Evolutionary conservation across 2,329 filamentous ascomycete species (phyloP), one percentile per base, ranked within the genome.

Genomic region (Sporothrix euskadiensis): DNA sequence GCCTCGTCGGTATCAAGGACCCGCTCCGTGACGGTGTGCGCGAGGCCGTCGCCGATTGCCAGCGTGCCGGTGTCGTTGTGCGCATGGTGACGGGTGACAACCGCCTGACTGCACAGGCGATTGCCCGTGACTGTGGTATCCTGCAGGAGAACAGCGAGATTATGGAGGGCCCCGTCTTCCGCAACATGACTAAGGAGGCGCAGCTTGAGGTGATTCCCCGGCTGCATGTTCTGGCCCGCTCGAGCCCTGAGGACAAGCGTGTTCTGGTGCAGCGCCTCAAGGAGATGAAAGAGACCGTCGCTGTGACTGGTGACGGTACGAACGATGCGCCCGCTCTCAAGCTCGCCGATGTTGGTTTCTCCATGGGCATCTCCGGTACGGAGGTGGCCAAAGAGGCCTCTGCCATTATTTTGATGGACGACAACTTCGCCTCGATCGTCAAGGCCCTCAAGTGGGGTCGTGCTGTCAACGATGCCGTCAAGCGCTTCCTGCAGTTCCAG

Each of bases 1-100:
- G 89, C 41, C 85, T 94, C 78, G 91, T 94, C 69, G 92, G 92
- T 78, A 94, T 95, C 75, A 92, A 94, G 79, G 92, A 95, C 80
- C 92, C 92, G 61, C 86, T 94, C 14, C 91, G 92, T 75, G 86
- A 88, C 0, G 92, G 92, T 75, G 92, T 94, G n/a, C 85, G 85
- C 1, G 88, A 93, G 70, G 92, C 92, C 12, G 92, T 95, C 39
- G 84, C 84, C 74, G 86, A 90, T 73, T 94, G 92, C 79, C 91
- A 94, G 79, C 86, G 87, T 73, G 92, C 92, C 4, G 92, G 92
- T 74, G 92, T 95, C 12, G 88, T 91, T 75, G 92, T 94, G 22
- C 91, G 92, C 78, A 95, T 95, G 92, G 92, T 95, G 2, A 95
- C 92, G 4, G 92, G 92, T 76, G 92, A 95, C 83, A 94, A 95